Evolutionary conservation across 345 rosid genomes (phyloP).

Genomic region (Trapa bicornis): DNA sequence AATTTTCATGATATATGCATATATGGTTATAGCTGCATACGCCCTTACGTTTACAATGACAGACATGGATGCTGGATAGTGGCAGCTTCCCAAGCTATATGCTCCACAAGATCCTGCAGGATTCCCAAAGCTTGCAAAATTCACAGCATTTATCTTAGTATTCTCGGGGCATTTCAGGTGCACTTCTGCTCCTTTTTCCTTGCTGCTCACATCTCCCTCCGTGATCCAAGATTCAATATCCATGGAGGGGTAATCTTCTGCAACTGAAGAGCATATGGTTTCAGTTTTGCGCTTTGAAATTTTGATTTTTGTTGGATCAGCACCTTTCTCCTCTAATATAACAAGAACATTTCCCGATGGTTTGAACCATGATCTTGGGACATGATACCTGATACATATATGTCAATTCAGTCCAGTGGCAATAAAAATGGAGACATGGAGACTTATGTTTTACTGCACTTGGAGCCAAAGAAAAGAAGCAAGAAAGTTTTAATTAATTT

Average conservation of each 20-base stretch:
- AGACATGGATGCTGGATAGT: conserved; percentile 31
- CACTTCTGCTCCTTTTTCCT: conserved; percentile 9
- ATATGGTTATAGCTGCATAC: neutral
- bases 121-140: conserved; percentile 55
- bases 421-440: neutral
- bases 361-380: conserved; percentile 94
- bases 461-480: neutral
- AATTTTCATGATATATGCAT: neutral
- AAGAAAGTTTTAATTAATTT: neutral
- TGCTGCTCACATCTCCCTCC: conserved; percentile 5
- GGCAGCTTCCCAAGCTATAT: conserved; percentile 38
- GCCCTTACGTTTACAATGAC: conserved; percentile 34
- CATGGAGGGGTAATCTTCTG: conserved; percentile 30
- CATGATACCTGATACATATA: conserved; percentile 57
- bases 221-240: conserved; percentile 10
- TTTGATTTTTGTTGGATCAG: conserved; percentile 55
- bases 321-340: conserved; percentile 84
- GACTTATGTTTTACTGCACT: neutral
- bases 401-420: neutral
- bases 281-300: conserved; percentile 52
- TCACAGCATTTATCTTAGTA: conserved; percentile 22
- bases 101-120: conserved; percentile 49
- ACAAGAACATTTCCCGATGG: conserved; percentile 71
- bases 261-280: conserved; percentile 20
- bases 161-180: conserved; percentile 18